Conservation (phyloP, 2,329 filamentous ascomycete species). For the Cladosporium sp. region DNA sequence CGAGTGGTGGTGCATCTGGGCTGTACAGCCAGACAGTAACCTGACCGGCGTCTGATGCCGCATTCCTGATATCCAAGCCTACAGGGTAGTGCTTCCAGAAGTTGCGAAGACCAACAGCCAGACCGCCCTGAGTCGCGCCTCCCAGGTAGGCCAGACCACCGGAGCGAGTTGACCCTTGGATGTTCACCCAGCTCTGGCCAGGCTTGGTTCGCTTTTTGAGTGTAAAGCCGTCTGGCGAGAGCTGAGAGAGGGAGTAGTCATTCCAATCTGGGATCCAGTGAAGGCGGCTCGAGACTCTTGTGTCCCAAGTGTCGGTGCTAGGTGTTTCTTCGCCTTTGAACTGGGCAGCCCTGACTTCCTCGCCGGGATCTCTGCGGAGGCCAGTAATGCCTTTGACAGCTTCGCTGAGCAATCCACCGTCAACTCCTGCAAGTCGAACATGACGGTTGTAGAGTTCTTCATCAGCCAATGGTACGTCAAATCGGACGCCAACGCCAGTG, state of each 20-base stretch:
- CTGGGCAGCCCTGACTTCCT: slow-evolving; percentile 47
- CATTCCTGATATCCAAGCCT: slow-evolving; percentile 52
- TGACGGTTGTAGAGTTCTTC: slow-evolving; percentile 58
- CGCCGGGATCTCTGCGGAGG: slow-evolving; percentile 52
- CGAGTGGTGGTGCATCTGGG: slow-evolving; percentile 52
- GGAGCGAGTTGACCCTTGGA: slow-evolving; percentile 53
- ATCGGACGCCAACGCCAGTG: slow-evolving; percentile 51
- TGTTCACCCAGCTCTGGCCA: slow-evolving; percentile 56
- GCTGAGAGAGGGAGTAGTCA: slow-evolving; percentile 55
- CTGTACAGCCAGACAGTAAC: slow-evolving; percentile 60
- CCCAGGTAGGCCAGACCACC: slow-evolving; percentile 58
- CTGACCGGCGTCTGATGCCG: slow-evolving; percentile 46
- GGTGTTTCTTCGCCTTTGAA: slow-evolving; percentile 45
- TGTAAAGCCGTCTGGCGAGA: slow-evolving; percentile 58
- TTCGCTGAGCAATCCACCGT: slow-evolving; percentile 54
- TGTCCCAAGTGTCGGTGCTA: slow-evolving; percentile 45
- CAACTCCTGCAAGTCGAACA: slow-evolving; percentile 52
- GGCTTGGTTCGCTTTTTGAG: slow-evolving; percentile 57
- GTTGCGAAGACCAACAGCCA: slow-evolving; percentile 55
- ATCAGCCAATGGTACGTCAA: slow-evolving; percentile 51
- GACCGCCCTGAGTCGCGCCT: slow-evolving; percentile 52
- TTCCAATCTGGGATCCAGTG: slow-evolving; percentile 58
- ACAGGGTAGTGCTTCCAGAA: slow-evolving; percentile 64
- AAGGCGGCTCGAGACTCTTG: slow-evolving; percentile 42
- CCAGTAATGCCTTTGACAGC: slow-evolving; percentile 59